Evolutionary conservation across 2,329 filamentous ascomycete species (phyloP).

Genomic region (Tympanopsis confertula): DNA sequence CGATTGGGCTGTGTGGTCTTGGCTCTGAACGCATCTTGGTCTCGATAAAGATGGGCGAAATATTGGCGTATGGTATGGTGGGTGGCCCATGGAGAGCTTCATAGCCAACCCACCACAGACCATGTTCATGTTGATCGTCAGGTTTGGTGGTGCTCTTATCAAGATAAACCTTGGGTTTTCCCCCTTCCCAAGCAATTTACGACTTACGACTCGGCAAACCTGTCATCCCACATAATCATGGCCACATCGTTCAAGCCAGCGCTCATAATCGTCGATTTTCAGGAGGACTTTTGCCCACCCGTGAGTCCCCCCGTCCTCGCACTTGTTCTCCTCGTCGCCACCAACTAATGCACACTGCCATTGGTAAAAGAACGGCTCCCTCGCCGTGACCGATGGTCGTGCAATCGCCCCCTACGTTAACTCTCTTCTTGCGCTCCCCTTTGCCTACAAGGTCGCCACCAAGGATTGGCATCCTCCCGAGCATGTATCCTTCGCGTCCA

Average conservation of each 20-base stretch:
- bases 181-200: too few species aligned
- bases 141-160: too few species aligned
- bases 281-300: slow-evolving; percentile 90
- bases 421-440: slow-evolving; percentile 58
- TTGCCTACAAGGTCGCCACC: slow-evolving; percentile 69
- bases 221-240: slow-evolving; percentile 5
- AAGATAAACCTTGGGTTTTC: too few species aligned
- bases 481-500: slow-evolving; percentile 81
- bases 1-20: too few species aligned
- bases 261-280: slow-evolving; percentile 73
- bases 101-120: too few species aligned
- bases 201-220: neutral
- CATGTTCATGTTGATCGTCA: too few species aligned
- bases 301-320: slow-evolving; percentile 34
- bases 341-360: slow-evolving; percentile 4
- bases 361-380: slow-evolving; percentile 57
- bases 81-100: too few species aligned
- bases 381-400: slow-evolving; percentile 68
- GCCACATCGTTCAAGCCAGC: slow-evolving; percentile 31
- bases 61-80: too few species aligned
- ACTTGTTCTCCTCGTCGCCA: slow-evolving; percentile 2
- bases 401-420: slow-evolving; percentile 64
- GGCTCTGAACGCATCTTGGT: too few species aligned
- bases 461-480: slow-evolving; percentile 77
- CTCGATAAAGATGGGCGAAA: too few species aligned